Conservation (phyloP, 345 rosid genomes). For the Angophora floribunda region DNA sequence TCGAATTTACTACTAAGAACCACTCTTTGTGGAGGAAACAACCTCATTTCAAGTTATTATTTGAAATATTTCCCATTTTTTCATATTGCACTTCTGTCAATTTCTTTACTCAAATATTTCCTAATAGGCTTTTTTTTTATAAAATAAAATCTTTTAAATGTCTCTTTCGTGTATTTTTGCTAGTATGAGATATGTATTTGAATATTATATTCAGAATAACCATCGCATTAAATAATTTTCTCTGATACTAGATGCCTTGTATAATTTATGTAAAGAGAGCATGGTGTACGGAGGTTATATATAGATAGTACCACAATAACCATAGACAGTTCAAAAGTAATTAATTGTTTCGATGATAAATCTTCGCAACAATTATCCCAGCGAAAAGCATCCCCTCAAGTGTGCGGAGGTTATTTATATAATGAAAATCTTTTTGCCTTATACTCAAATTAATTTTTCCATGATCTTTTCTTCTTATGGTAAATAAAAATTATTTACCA, state of each 20-base stretch:
- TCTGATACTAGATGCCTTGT: background rate
- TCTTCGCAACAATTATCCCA: too few relatives aligned
- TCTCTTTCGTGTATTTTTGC: background rate
- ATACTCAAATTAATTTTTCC: too few relatives aligned
- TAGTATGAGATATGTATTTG: background rate
- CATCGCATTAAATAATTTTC: background rate
- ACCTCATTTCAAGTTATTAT: background rate
- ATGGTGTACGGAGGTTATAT: background rate
- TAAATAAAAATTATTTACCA: too few relatives aligned
- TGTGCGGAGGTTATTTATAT: too few relatives aligned
- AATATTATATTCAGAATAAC: background rate
- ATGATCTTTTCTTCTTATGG: too few relatives aligned
- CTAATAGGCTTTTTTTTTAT: background rate
- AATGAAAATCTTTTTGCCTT: too few relatives aligned
- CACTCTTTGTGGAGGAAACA: too few relatives aligned
- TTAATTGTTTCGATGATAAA: too few relatives aligned
- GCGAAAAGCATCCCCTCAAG: too few relatives aligned
- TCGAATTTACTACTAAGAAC: accelerated
- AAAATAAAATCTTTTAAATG: background rate
- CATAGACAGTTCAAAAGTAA: too few relatives aligned
- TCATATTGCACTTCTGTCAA: background rate
- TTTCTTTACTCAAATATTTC: background rate
- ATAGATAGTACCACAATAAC: too few relatives aligned
- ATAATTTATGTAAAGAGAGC: background rate
- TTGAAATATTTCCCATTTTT: too few relatives aligned